Evolutionary conservation across 108 stramenopile genomes (phyloP).

Genomic region (Skeletonema costatum): DNA sequence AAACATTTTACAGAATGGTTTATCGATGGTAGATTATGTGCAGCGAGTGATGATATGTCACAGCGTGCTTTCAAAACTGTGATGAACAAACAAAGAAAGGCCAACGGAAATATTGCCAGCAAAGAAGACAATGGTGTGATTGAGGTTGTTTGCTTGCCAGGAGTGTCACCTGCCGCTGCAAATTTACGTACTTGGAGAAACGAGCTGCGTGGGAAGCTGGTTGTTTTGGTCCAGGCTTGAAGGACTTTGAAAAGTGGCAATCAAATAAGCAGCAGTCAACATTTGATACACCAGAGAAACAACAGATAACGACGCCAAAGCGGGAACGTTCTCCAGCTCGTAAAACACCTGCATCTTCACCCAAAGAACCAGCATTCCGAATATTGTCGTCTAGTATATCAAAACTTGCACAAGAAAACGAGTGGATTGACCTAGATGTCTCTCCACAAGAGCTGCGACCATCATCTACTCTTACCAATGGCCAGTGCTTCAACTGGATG

Average conservation of each 20-base stretch:
- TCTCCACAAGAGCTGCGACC: slow-evolving; percentile 78
- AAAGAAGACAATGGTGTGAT: slow-evolving; percentile 16
- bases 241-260: slow-evolving; percentile 48
- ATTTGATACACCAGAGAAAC: slow-evolving; percentile 2
- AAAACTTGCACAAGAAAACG: slow-evolving; percentile 47
- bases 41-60: slow-evolving; percentile 43
- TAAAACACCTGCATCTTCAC: slow-evolving; percentile 1
- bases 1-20: slow-evolving; percentile 76
- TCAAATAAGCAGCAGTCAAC: background rate
- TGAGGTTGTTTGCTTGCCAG: slow-evolving; percentile 53
- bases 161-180: slow-evolving; percentile 79
- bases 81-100: slow-evolving; percentile 27
- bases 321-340: background rate
- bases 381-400: slow-evolving; percentile 40
- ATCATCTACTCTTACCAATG: slow-evolving; percentile 81
- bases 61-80: slow-evolving; percentile 49
- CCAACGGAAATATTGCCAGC: background rate
- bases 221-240: slow-evolving; percentile 71
- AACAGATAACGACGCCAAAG: background rate
- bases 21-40: slow-evolving; percentile 52
- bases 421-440: slow-evolving; percentile 69
- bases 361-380: slow-evolving; percentile 18
- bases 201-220: slow-evolving; percentile 71
- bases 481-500: slow-evolving; percentile 87
- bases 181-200: slow-evolving; percentile 68